Conservation (phyloP, 345 rosid genomes). For the Euphorbia pulcherrima region DNA sequence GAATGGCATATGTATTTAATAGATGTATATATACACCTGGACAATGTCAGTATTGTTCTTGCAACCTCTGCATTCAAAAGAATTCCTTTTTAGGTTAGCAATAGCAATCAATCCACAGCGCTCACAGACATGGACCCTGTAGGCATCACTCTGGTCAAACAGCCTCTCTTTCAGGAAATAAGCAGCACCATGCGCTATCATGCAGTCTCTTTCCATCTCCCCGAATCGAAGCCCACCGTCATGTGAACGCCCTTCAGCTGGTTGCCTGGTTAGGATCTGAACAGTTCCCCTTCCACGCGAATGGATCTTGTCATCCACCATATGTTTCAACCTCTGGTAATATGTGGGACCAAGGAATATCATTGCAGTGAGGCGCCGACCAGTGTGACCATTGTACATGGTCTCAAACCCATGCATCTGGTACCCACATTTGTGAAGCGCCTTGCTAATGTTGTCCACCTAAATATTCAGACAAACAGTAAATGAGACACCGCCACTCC, state of each 20-base stretch:
- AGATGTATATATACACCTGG: constrained; percentile 48
- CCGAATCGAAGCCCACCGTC: constrained; percentile 96
- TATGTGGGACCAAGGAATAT: constrained; percentile 96
- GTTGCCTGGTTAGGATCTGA: constrained; percentile 90
- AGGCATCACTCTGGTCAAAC: constrained; percentile 96
- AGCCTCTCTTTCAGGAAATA: constrained; percentile 88
- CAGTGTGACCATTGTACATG: constrained; percentile 98
- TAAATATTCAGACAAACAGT: constrained; percentile 16
- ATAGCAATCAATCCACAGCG: constrained; percentile 85
- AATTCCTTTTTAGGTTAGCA: constrained; percentile 83
- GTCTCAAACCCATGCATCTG: constrained; percentile 98
- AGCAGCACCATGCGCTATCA: constrained; percentile 97
- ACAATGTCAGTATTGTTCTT: constrained; percentile 89
- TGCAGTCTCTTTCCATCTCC: constrained; percentile 97
- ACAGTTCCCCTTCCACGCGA: constrained; percentile 98
- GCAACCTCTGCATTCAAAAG: constrained; percentile 94
- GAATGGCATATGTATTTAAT: too few species aligned
- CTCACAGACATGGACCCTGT: constrained; percentile 90
- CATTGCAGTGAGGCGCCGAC: constrained; percentile 77
- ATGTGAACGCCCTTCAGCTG: constrained; percentile 97
- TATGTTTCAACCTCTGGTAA: constrained; percentile 92
- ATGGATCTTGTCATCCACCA: constrained; percentile 98
- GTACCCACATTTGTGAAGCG: constrained; percentile 95
- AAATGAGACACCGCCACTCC: not conserved
- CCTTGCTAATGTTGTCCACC: constrained; percentile 99